Evolutionary conservation across 73 alveolate species (phyloP), one percentile per base, ranked within the genome.

Genomic region (Diophrys sp.): DNA sequence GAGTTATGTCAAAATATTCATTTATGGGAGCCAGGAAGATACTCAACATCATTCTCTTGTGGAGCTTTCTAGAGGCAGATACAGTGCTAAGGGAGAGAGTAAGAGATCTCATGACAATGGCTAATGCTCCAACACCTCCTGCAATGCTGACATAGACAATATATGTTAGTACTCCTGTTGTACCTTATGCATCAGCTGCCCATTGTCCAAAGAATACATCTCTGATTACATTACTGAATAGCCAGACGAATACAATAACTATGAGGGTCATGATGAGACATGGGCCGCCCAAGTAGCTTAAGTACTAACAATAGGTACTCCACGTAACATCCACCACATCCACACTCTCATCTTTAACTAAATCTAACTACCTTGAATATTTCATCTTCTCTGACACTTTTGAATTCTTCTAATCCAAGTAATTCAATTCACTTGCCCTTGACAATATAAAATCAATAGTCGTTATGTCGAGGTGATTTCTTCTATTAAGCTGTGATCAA

Each of bases 1-100:
- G 98, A 30, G 95, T 92, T n/a, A 85, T 88, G 82, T 97, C 98
- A 88, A 87, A 96, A 89, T 81, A 97, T 80, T 87, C 70, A 73
- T 95, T 94, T 25, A 93, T 81, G 26, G 99, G 98, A 29, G 99
- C 98, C 54, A 87, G 79, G 14, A 96, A 69, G 70, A 94, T 82
- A 54, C 82, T 85, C 26, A 62, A 67, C 23, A 97, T 79, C 93
- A 95, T 90, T 28, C 87, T 31, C 30, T 89, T 74, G 77, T 94
- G 97, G 79, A 97, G 75, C 67, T 62, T 81, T 0, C 80, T 82
- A 26, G 95, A 79, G 0, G 33, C 70, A 11, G 34, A 26, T 1
- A 77, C 14, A 5, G 78, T 44, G 23, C 31, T 14, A 8, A 31
- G 18, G 70, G 78, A 24, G 14, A 24, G 62, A 31, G 1, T 66